Conservation (phyloP, 1,284 basidiomycete genomes). For the Blastosporella zonata region DNA sequence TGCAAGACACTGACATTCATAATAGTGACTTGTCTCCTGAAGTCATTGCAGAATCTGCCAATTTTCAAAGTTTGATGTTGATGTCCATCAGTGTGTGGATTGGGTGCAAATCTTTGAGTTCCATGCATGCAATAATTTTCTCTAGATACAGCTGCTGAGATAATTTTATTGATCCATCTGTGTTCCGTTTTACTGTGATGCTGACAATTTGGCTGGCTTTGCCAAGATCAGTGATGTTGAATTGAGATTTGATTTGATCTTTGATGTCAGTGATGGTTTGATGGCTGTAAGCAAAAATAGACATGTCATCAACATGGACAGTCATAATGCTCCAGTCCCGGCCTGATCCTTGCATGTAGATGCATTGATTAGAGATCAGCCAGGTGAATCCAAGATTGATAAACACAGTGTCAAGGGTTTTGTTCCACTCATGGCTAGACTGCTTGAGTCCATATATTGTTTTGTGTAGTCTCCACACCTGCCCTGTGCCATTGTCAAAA, state of each 20-base stretch:
- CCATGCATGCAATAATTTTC: constrained; percentile 17
- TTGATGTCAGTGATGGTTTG: constrained; percentile 23
- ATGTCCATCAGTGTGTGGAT: constrained; percentile 16
- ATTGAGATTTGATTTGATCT: constrained; percentile 22
- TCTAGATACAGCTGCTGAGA: constrained; percentile 19
- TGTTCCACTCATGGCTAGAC: constrained; percentile 24
- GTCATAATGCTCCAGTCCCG: too few relatives aligned
- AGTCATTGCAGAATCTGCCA: not conserved
- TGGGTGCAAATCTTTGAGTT: constrained; percentile 16
- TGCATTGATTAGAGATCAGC: constrained; percentile 28
- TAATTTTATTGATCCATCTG: constrained; percentile 22
- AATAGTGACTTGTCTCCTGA: not conserved
- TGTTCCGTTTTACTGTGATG: constrained; percentile 27
- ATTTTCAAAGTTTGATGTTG: constrained; percentile 5
- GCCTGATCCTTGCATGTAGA: constrained; percentile 24
- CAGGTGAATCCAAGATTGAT: constrained; percentile 18
- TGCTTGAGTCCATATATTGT: constrained; percentile 34
- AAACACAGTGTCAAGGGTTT: constrained; percentile 20
- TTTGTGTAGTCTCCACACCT: constrained; percentile 22
- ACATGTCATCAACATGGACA: too few relatives aligned
- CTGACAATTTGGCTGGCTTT: constrained; percentile 31
- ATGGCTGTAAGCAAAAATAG: not conserved
- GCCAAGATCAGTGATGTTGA: constrained; percentile 31
- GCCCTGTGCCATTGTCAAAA: constrained; percentile 23
- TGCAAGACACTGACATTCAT: not conserved